Percentiles rank a stretch among this genome's conserved stretches.
These are phyloP conservation scores for Xylaria sp. DNA, from an alignment of 2,329 filamentous ascomycete genomes.

Conservation along the genomic window DNA sequence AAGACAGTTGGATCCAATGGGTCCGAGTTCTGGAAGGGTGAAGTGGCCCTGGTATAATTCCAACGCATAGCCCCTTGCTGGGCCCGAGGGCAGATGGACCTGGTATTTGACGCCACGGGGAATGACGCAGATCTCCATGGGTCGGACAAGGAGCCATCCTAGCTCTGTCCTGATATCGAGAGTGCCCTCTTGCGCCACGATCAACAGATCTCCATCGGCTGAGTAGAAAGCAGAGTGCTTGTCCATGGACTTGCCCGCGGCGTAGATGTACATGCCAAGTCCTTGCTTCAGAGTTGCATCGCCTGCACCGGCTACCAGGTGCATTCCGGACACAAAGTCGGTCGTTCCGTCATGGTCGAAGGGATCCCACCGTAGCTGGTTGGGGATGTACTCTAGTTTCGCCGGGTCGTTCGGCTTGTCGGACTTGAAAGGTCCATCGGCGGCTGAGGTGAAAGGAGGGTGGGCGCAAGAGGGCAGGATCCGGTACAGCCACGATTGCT, in stretches of 20 bases:
- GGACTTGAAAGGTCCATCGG: slow-evolving; percentile 40
- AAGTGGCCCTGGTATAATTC: slow-evolving; percentile 60
- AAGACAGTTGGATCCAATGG: slow-evolving; percentile 58
- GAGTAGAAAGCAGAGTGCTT: slow-evolving; percentile 66
- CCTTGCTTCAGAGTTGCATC: slow-evolving; percentile 67
- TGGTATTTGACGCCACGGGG: slow-evolving; percentile 61
- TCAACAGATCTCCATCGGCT: slow-evolving; percentile 65
- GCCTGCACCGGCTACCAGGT: slow-evolving; percentile 66
- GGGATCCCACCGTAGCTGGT: slow-evolving; percentile 77
- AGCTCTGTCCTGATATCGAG: slow-evolving; percentile 64
- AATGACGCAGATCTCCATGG: slow-evolving; percentile 64
- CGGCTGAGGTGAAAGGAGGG: slow-evolving; percentile 31
- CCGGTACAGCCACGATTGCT: slow-evolving; percentile 56
- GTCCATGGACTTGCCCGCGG: slow-evolving; percentile 66
- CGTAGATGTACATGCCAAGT: slow-evolving; percentile 66
- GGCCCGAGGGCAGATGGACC: slow-evolving; percentile 44
- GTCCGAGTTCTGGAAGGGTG: slow-evolving; percentile 56
- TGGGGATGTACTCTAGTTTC: slow-evolving; percentile 68
- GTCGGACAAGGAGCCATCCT: slow-evolving; percentile 58
- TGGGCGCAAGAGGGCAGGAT: slow-evolving; percentile 53
- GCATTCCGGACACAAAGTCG: slow-evolving; percentile 46
- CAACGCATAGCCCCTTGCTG: slow-evolving; percentile 58
- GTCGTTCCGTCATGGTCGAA: slow-evolving; percentile 63
- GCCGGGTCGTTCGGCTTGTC: slow-evolving; percentile 43
- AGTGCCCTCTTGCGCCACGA: slow-evolving; percentile 60